Evolutionary conservation across 306 rosid species (phyloP).

Genomic region (Heteromeles arbutifolia): DNA sequence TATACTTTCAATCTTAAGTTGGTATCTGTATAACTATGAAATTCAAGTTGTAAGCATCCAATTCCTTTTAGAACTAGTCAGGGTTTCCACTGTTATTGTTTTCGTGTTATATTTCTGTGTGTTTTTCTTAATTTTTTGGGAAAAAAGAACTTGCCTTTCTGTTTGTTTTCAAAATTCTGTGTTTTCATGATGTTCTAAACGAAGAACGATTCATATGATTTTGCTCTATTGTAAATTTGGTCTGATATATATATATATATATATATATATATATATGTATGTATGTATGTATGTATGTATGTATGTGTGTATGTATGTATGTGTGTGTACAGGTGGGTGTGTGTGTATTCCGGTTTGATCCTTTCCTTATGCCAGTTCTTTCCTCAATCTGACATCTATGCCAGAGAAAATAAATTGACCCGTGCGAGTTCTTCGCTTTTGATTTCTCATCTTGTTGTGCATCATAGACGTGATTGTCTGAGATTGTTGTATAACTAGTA

Average conservation of each 20-base stretch:
- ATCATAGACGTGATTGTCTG: background rate
- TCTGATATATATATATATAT: background rate
- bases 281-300: no score
- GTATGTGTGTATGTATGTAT: no score
- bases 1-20: background rate
- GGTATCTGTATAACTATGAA: background rate
- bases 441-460: background rate
- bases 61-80: background rate
- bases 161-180: slow-evolving; percentile 4
- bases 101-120: background rate
- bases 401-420: background rate
- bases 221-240: background rate
- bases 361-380: background rate
- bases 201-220: background rate
- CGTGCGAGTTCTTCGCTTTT: background rate
- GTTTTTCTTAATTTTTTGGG: background rate
- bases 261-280: no score
- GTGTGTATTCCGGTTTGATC: background rate
- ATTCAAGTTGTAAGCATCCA: background rate
- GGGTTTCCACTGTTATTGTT: background rate
- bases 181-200: background rate
- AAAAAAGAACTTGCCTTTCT: background rate
- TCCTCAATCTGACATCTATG: background rate
- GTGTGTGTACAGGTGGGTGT: no score
- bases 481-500: slow-evolving; percentile 5